Evolutionary conservation across 179 eudicot genomes (phyloP).

Genomic region (Spinacia oleracea): DNA sequence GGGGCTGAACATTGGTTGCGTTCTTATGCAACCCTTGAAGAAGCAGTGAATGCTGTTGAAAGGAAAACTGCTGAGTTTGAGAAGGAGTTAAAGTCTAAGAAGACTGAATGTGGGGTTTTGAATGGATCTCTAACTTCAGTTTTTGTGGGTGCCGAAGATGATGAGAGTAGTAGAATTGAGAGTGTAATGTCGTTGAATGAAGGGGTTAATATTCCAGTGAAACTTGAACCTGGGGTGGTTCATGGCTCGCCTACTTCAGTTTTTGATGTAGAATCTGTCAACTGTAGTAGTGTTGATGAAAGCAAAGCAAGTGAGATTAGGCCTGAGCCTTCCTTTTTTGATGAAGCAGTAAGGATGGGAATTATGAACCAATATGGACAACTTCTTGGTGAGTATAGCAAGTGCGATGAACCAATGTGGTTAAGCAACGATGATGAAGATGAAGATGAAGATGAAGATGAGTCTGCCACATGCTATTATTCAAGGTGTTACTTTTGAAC

Average conservation of each 20-base stretch:
- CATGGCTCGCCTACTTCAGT: constrained; percentile 15
- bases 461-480: neutral
- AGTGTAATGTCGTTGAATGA: neutral
- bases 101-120: neutral
- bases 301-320: constrained; percentile 11
- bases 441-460: constrained; percentile 22
- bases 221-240: neutral
- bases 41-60: constrained; percentile 25
- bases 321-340: constrained; percentile 11
- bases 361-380: constrained; percentile 32
- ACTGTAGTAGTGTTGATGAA: neutral
- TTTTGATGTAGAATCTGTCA: constrained; percentile 9
- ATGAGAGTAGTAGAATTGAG: constrained; percentile 7
- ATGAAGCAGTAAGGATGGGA: constrained; percentile 31
- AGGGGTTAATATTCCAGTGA: neutral
- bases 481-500: neutral
- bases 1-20: constrained; percentile 24
- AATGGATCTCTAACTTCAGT: constrained; percentile 32
- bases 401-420: constrained; percentile 30
- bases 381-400: constrained; percentile 29
- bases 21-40: constrained; percentile 28
- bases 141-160: constrained; percentile 18
- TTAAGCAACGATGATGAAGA: constrained; percentile 19
- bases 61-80: constrained; percentile 22
- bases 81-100: neutral